These are phyloP conservation scores for Ustilago xerochloae DNA, from an alignment of 1,284 basidiomycete species.

Conservation along the genomic window DNA sequence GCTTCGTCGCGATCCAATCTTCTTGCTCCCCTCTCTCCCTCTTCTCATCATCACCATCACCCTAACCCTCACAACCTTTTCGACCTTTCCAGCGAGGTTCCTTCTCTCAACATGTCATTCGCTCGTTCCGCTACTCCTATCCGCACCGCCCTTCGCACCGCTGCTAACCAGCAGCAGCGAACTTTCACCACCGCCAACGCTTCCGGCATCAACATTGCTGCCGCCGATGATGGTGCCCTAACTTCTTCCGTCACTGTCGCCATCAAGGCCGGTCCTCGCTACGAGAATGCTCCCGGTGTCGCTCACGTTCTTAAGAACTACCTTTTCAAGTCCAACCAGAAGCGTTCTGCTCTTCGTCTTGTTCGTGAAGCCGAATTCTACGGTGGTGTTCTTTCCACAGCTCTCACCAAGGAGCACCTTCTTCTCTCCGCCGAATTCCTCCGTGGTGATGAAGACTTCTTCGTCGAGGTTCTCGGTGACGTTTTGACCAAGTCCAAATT, in stretches of 20 bases:
- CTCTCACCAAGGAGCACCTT: conserved; percentile 88
- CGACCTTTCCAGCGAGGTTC: background rate
- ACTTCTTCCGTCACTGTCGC: conserved; percentile 64
- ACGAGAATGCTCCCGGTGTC: conserved; percentile 58
- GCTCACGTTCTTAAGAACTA: conserved; percentile 62
- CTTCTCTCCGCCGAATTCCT: conserved; percentile 94
- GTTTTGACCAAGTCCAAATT: conserved; percentile 60
- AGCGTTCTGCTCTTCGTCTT: conserved; percentile 86
- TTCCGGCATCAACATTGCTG: conserved; percentile 49
- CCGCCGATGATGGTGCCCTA: conserved; percentile 56
- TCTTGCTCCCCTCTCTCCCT: background rate
- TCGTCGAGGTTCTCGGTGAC: conserved; percentile 65
- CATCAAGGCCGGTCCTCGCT: conserved; percentile 60
- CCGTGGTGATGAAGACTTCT: conserved; percentile 81
- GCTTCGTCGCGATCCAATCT: conserved; percentile 27
- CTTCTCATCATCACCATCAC: conserved; percentile 1
- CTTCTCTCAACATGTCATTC: conserved; percentile 38
- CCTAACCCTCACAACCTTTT: background rate
- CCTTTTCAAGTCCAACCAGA: conserved; percentile 66
- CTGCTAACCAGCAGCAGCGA: conserved; percentile 33
- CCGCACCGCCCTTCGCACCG: conserved; percentile 42
- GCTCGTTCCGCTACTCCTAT: conserved; percentile 51
- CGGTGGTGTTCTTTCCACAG: conserved; percentile 89
- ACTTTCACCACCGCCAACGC: conserved; percentile 56
- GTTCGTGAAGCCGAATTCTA: conserved; percentile 93